These are phyloP conservation scores for Diaporthe citriasiana DNA, from an alignment of 2,329 filamentous ascomycete species.

Conservation along the genomic window DNA sequence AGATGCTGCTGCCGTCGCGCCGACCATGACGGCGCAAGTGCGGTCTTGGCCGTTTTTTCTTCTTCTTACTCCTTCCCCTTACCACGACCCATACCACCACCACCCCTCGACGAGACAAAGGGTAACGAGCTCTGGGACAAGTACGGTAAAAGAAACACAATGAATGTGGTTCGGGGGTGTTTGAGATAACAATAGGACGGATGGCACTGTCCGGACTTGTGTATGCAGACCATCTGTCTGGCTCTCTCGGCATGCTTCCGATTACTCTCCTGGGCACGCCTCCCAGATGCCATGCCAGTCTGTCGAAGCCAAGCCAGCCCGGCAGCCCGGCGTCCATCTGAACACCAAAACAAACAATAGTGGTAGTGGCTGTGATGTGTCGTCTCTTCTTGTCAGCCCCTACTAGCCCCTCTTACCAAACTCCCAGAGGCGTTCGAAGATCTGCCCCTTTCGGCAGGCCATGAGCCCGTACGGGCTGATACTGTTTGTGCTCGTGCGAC, in stretches of 20 bases:
- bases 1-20: not conserved
- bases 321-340: not conserved
- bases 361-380: slow-evolving; percentile 4
- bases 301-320: not conserved
- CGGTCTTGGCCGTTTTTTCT: not conserved
- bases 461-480: not conserved
- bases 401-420: too few relatives aligned
- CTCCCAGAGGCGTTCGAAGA: not conserved
- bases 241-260: not conserved
- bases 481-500: slow-evolving; percentile 26
- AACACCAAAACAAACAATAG: not conserved
- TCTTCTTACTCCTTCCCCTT: too few relatives aligned
- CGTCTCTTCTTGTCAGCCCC: not conserved
- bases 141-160: not conserved
- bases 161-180: not conserved
- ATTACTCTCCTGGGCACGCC: not conserved
- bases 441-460: slow-evolving; percentile 4
- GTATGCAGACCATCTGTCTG: not conserved
- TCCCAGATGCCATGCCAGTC: not conserved
- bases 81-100: too few relatives aligned
- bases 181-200: not conserved
- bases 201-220: not conserved
- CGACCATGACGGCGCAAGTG: not conserved
- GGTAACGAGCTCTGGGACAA: too few relatives aligned
- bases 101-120: not conserved